phyloP scores from a whole-genome alignment of 108 stramenopile species.

The Discostella pseudostelligera region DNA sequence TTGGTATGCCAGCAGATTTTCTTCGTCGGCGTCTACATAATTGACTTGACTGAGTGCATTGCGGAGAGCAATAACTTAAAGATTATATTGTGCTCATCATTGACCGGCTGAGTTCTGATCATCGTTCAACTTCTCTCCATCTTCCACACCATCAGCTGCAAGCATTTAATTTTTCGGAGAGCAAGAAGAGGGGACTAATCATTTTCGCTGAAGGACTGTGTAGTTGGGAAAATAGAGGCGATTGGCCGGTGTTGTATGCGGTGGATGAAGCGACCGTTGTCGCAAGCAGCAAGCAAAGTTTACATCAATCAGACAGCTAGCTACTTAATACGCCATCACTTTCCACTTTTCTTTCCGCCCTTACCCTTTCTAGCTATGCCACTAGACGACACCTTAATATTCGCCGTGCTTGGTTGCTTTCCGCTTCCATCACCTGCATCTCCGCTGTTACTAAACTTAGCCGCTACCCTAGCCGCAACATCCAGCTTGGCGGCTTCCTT shows the following conservation, averaged over 20 bases:
- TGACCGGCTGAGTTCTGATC: background rate
- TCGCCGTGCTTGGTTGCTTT: conserved; percentile 53
- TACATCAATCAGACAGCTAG: too few species aligned
- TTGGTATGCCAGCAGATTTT: conserved; percentile 52
- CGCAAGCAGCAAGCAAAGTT: too few species aligned
- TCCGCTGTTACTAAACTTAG: conserved; percentile 23
- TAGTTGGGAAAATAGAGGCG: too few species aligned
- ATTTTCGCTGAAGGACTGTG: background rate
- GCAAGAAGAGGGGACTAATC: conserved; percentile 26
- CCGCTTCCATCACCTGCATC: conserved; percentile 18
- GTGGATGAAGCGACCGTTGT: too few species aligned
- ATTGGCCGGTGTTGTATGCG: too few species aligned
- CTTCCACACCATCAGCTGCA: conserved; percentile 16
- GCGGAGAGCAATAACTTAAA: background rate
- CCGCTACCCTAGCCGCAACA: conserved; percentile 85
- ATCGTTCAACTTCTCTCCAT: conserved; percentile 5
- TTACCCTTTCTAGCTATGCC: conserved; percentile 35
- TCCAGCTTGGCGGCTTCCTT: conserved; percentile 90
- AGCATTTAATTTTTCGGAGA: conserved; percentile 22
- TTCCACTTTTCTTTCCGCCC: conserved; percentile 15
- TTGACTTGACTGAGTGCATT: conserved; percentile 9
- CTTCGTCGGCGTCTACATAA: conserved; percentile 18
- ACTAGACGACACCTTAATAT: conserved; percentile 50
- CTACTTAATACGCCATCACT: too few species aligned
- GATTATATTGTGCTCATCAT: background rate